phyloP scores from a whole-genome alignment of 306 rosid genomes.

The Vigna hirtella region DNA sequence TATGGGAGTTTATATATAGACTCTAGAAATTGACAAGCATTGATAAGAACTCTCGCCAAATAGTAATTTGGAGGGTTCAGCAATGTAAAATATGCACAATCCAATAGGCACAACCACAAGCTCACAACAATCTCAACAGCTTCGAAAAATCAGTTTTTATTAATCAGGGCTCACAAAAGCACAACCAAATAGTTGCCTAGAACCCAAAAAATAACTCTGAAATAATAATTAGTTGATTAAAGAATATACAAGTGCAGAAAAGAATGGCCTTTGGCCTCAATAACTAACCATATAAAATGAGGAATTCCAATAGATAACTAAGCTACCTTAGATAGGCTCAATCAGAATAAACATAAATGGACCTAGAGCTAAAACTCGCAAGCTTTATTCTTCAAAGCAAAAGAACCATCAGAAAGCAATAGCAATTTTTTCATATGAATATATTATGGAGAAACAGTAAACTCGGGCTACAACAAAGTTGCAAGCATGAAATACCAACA shows the following conservation, averaged over 20 bases:
- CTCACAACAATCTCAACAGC: background rate
- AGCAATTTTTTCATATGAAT: conserved; percentile 29
- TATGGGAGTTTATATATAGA: background rate
- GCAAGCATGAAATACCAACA: conserved; percentile 33
- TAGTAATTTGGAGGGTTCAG: background rate
- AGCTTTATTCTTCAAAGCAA: conserved; percentile 10
- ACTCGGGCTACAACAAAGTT: conserved; percentile 32
- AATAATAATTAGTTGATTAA: conserved; percentile 2
- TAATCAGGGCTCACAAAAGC: conserved; percentile 7
- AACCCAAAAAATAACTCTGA: conserved; percentile 18
- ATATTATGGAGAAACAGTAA: conserved; percentile 14
- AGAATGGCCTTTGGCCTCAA: background rate
- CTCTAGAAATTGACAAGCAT: background rate
- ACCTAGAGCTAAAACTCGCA: conserved; percentile 27
- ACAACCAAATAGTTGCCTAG: conserved; percentile 2
- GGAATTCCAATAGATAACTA: conserved; percentile 19
- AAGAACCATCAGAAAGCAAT: conserved; percentile 29
- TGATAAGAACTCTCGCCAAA: background rate
- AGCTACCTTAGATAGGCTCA: conserved; percentile 9
- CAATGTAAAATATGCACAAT: conserved; percentile 22
- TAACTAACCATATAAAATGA: conserved; percentile 5
- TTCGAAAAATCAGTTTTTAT: conserved; percentile 6
- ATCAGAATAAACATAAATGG: conserved; percentile 25
- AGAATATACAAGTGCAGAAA: background rate
- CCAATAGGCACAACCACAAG: conserved; percentile 9